Evolutionary conservation across 1,139 yeast genomes (phyloP), one percentile per base, ranked within the genome.

Genomic region (Torulaspora pretoriensis): DNA sequence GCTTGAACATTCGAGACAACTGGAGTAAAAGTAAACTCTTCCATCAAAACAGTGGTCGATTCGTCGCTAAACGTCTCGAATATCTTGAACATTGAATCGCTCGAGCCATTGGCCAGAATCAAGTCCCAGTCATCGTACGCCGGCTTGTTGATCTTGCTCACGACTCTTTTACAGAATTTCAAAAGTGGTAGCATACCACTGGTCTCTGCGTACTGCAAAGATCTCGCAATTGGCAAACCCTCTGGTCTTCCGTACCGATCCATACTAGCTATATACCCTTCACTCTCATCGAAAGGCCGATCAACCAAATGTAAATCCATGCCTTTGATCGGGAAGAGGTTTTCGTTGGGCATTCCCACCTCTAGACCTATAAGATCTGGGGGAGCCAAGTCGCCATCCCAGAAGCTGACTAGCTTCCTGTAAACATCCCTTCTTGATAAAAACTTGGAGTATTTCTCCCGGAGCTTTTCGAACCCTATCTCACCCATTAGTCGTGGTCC

Each of bases 21-120:
- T 1, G 83, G 83, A 2, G 79, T 70, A 61, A 79, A 80, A 0
- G 85, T 78, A 59, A 78, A 78, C 55, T 80, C 86, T 53, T 82
- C 89, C 49, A 80, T 69, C 48, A 83, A 64, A 13, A 81, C 68
- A 0, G 80, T 73, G 52, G 81, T 84, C 23, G 72, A 78, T 31
- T 55, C 60, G 54, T 81, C 78, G 42, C 81, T 67, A 22, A 81
- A 60, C 22, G 77, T 71, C 53, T 83, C 82, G 32, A 75, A 71
- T 9, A 78, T 72, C 52, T 82, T 78, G 56, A 76, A 78, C 50
- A 81, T 66, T 1, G 85, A 81, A 56, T 82, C 88, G 29, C 83
- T 81, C 3, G 85, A 81, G n/a, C 89, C 89, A 16, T 73, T 72
- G 35, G 81, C 71, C 19, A 80, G 54, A n/a, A 75, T 65, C 2